Conservation (phyloP, 495 filamentous ascomycete species). For the Xylaria intraflava region DNA sequence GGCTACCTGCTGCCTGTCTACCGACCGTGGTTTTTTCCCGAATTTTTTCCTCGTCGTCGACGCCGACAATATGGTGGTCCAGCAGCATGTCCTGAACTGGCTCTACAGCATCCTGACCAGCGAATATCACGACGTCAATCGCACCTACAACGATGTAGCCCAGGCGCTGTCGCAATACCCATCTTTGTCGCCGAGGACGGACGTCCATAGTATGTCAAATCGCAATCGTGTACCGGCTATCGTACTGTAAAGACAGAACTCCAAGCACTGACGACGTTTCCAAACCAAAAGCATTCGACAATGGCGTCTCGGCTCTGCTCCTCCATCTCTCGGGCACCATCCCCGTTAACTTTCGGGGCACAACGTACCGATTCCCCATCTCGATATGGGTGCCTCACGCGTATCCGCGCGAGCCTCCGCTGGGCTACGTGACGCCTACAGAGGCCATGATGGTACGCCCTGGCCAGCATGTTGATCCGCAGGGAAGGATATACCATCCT, state of each 20-base stretch:
- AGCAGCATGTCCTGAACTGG: constrained; percentile 88
- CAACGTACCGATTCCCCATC: constrained; percentile 85
- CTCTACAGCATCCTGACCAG: constrained; percentile 83
- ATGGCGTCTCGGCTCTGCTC: constrained; percentile 79
- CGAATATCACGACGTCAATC: constrained; percentile 87
- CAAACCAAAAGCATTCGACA: constrained; percentile 65
- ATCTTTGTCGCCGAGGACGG: constrained; percentile 80
- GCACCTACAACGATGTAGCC: constrained; percentile 86
- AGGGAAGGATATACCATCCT: constrained; percentile 91
- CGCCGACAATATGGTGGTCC: constrained; percentile 61
- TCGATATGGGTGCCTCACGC: constrained; percentile 92
- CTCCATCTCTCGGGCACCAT: constrained; percentile 81
- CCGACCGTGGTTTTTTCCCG: not conserved
- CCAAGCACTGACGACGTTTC: constrained; percentile 9
- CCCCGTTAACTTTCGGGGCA: constrained; percentile 80
- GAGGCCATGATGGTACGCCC: constrained; percentile 83
- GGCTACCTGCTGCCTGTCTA: constrained; percentile 1
- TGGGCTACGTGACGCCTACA: constrained; percentile 82
- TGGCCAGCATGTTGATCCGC: constrained; percentile 91
- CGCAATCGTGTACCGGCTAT: not conserved
- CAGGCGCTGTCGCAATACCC: constrained; percentile 75
- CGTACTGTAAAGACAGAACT: not conserved
- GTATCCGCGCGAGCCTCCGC: constrained; percentile 78
- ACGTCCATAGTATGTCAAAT: constrained; percentile 77
- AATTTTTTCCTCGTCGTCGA: not conserved